phyloP scores from a whole-genome alignment of 2,329 filamentous ascomycete genomes.

The Monilinia fructicola region DNA sequence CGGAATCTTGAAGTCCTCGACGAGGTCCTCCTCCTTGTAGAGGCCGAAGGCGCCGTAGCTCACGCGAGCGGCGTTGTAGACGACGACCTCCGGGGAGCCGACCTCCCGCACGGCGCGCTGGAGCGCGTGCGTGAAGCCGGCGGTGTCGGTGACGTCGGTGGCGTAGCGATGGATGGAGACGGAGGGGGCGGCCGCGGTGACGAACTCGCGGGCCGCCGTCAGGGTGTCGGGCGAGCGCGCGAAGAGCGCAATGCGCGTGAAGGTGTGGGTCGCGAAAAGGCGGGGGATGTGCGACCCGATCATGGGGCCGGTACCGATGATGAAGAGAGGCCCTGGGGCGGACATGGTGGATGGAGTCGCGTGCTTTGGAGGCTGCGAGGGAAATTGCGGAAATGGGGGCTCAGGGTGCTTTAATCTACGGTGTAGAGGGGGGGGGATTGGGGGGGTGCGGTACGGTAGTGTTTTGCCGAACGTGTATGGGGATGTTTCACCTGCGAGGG shows the following conservation, averaged over 20 bases:
- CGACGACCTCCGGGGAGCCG: conserved; percentile 43
- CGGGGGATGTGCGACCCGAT: conserved; percentile 21
- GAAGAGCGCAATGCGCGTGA: conserved; percentile 19
- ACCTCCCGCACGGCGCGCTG: conserved; percentile 44
- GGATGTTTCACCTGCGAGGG: no score
- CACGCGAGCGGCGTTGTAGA: conserved; percentile 55
- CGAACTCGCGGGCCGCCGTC: conserved; percentile 18
- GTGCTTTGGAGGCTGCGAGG: neutral
- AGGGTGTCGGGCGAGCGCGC: conserved; percentile 4
- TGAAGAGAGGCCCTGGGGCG: conserved; percentile 17
- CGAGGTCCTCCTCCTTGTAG: conserved; percentile 46
- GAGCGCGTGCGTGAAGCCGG: conserved; percentile 43
- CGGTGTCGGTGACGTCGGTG: conserved; percentile 15
- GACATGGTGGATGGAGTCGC: conserved; percentile 11
- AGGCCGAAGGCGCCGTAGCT: conserved; percentile 45
- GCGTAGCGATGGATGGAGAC: conserved; percentile 8
- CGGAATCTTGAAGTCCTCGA: conserved; percentile 52
- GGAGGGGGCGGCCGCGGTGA: conserved; percentile 42
- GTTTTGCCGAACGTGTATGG: no score
- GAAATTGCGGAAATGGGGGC: neutral
- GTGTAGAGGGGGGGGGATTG: no score
- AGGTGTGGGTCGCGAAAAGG: conserved; percentile 10
- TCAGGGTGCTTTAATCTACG: no score
- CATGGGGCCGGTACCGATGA: conserved; percentile 22
- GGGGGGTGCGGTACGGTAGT: no score